Evolutionary conservation across 2,329 filamentous ascomycete genomes (phyloP).

Genomic region (Hypoxylon sp.): DNA sequence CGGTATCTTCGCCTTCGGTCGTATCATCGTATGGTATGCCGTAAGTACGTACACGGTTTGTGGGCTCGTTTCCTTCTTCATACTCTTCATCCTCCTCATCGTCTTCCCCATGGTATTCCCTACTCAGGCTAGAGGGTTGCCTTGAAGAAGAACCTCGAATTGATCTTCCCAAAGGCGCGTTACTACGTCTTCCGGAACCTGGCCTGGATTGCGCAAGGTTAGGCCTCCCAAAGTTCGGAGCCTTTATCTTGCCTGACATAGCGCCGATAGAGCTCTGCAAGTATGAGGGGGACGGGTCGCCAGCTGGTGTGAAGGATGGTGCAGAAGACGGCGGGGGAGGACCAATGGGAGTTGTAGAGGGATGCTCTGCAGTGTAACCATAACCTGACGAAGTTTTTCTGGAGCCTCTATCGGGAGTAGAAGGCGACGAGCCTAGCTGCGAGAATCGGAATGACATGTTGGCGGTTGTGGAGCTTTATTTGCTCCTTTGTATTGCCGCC

Average conservation of each 20-base stretch:
- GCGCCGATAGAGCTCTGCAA: conserved; percentile 68
- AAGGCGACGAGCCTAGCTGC: conserved; percentile 63
- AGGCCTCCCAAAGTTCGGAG: conserved; percentile 58
- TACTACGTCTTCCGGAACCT: conserved; percentile 57
- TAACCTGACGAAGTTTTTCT: conserved; percentile 56
- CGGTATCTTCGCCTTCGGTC: conserved; percentile 58
- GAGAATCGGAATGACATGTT: conserved; percentile 57
- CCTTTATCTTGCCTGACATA: conserved; percentile 57
- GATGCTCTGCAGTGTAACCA: conserved; percentile 59
- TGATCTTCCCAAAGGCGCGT: conserved; percentile 64
- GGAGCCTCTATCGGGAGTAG: conserved; percentile 64
- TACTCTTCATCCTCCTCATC: conserved; percentile 58
- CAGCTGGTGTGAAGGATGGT: conserved; percentile 69
- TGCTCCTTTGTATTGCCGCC: conserved; percentile 30
- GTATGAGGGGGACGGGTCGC: conserved; percentile 69
- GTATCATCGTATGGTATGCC: conserved; percentile 56
- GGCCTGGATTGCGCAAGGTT: conserved; percentile 51
- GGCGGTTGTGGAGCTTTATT: conserved; percentile 33
- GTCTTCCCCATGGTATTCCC: conserved; percentile 57
- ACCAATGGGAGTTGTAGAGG: conserved; percentile 68
- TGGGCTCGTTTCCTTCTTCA: conserved; percentile 55
- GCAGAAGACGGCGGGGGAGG: conserved; percentile 65
- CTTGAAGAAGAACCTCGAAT: conserved; percentile 58
- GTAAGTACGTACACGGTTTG: conserved; percentile 52
- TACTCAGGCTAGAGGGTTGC: conserved; percentile 68